Percentiles rank a stretch among this genome's conserved stretches.
These are phyloP conservation scores for Fusarium sp. DNA, from an alignment of 2,329 filamentous ascomycete species.

Conservation along the genomic window DNA sequence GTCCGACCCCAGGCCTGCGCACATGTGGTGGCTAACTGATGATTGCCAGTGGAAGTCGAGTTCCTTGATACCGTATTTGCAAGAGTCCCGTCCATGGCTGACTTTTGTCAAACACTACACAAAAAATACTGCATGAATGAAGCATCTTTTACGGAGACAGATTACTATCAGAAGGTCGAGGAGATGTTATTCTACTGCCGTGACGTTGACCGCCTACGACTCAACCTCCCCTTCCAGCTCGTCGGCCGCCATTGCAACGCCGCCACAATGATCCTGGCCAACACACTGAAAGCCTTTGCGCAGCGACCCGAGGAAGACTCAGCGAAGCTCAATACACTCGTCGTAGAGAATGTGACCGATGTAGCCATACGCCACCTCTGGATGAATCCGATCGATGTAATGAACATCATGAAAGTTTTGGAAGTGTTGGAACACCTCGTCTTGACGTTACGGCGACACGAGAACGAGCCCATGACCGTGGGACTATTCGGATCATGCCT, in stretches of 20 bases:
- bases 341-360: slow-evolving; percentile 63
- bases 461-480: slow-evolving; percentile 49
- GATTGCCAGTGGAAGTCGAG: slow-evolving; percentile 58
- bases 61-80: slow-evolving; percentile 59
- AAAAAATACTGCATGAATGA: slow-evolving; percentile 61
- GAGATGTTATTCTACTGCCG: slow-evolving; percentile 57
- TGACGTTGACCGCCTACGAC: slow-evolving; percentile 57
- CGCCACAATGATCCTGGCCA: slow-evolving; percentile 63
- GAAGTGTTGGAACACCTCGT: slow-evolving; percentile 56
- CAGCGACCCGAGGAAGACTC: slow-evolving; percentile 58
- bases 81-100: slow-evolving; percentile 57
- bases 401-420: slow-evolving; percentile 58
- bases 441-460: slow-evolving; percentile 58
- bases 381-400: slow-evolving; percentile 62
- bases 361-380: slow-evolving; percentile 59
- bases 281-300: slow-evolving; percentile 60
- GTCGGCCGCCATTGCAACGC: slow-evolving; percentile 58
- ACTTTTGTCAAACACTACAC: slow-evolving; percentile 57
- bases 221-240: slow-evolving; percentile 64
- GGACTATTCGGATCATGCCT: slow-evolving; percentile 56
- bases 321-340: slow-evolving; percentile 55
- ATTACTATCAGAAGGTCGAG: slow-evolving; percentile 56
- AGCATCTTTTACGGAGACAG: slow-evolving; percentile 59
- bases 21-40: slow-evolving; percentile 23
- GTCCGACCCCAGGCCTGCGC: not conserved